These are phyloP conservation scores for Melampsora abietis-canadensis DNA, from an alignment of 1,284 basidiomycete species.

Conservation along the genomic window DNA sequence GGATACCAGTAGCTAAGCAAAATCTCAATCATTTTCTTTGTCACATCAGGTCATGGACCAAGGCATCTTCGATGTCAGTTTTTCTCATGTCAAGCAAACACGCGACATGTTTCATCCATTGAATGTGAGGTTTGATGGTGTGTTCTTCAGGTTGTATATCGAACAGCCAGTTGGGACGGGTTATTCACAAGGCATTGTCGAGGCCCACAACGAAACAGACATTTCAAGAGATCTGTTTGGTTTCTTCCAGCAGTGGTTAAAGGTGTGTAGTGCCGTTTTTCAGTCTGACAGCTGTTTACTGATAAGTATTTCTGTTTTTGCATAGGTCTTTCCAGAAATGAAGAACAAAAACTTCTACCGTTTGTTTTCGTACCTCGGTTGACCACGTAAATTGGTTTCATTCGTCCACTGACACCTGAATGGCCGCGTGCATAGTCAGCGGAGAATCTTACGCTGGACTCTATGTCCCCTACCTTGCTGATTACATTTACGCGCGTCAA, in stretches of 20 bases:
- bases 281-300: not conserved
- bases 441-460: constrained; percentile 37
- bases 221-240: constrained; percentile 23
- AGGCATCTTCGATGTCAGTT: constrained; percentile 9
- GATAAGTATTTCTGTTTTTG: not conserved
- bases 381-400: not conserved
- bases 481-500: constrained; percentile 30
- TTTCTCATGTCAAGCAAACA: no score
- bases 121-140: not conserved
- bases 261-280: not conserved
- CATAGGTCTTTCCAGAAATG: constrained; percentile 41
- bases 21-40: no score
- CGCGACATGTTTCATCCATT: no score
- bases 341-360: constrained; percentile 29
- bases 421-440: constrained; percentile 9
- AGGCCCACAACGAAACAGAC: constrained; percentile 21
- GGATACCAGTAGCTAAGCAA: no score
- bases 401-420: not conserved
- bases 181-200: constrained; percentile 15
- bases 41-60: constrained; percentile 30
- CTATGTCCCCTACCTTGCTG: constrained; percentile 34
- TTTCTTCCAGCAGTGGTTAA: constrained; percentile 34
- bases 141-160: constrained; percentile 26
- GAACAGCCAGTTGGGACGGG: constrained; percentile 30
- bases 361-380: not conserved